A percentile compares a stretch with the other conserved stretches of the same genome.
phyloP scores from a whole-genome alignment of 768 basidiomycete species.

The Leucocoprinus birnbaumii region DNA sequence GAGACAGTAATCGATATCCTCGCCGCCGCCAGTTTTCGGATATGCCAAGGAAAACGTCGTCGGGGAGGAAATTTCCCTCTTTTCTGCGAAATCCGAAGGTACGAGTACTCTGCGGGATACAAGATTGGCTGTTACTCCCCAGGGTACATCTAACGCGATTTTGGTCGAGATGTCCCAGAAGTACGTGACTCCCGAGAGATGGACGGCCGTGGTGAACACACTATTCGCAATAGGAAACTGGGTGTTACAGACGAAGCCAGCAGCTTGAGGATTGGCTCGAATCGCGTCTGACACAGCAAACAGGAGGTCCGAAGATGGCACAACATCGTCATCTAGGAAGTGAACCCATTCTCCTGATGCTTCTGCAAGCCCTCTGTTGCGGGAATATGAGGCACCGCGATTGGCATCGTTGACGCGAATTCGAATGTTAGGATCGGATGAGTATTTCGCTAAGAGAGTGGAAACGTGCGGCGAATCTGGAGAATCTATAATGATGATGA shows the following conservation, averaged over 20 bases:
- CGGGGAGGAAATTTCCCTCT: background rate
- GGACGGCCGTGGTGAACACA: conserved; percentile 51
- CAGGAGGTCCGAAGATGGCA: conserved; percentile 39
- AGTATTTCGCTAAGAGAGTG: conserved; percentile 37
- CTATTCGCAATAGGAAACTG: conserved; percentile 44
- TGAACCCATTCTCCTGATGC: conserved; percentile 55
- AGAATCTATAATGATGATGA: conserved; percentile 57
- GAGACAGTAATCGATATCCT: conserved; percentile 61
- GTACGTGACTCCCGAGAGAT: conserved; percentile 54
- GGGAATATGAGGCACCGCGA: conserved; percentile 48
- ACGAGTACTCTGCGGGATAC: conserved; percentile 30
- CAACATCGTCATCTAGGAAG: conserved; percentile 62
- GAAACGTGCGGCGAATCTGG: conserved; percentile 38
- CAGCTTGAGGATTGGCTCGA: conserved; percentile 40
- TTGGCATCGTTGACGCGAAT: conserved; percentile 48
- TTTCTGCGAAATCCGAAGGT: background rate
- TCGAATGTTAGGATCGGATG: conserved; percentile 44
- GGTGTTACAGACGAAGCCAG: conserved; percentile 53
- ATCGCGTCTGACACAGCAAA: conserved; percentile 44
- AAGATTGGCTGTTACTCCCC: conserved; percentile 64
- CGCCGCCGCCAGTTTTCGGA: conserved; percentile 64
- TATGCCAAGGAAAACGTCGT: conserved; percentile 38
- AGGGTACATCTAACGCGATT: conserved; percentile 45
- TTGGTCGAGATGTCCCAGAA: conserved; percentile 63
- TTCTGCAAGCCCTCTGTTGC: conserved; percentile 53